Conservation (phyloP, 1,139 yeast genomes). For the Kurtzmaniella quercitrusa region DNA sequence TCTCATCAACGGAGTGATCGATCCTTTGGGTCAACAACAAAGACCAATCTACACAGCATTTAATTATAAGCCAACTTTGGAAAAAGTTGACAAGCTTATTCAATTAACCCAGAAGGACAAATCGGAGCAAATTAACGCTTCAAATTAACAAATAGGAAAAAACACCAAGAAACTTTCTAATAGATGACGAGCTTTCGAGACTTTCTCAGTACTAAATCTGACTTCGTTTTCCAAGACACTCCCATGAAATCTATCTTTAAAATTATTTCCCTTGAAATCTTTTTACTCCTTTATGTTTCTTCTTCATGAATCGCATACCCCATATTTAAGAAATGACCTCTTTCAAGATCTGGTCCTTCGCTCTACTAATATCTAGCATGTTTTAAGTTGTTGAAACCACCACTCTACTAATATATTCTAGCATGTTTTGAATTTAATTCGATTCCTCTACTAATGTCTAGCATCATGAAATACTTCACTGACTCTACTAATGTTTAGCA, state of each 20-base stretch:
- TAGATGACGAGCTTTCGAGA: background rate
- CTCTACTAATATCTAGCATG: background rate
- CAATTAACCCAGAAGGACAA: background rate
- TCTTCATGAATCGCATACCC: no score
- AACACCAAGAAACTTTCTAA: background rate
- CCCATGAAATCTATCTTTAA: background rate
- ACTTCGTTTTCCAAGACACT: background rate
- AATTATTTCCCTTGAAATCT: background rate
- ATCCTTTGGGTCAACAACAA: conserved; percentile 18
- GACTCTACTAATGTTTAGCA: background rate
- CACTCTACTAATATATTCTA: no score
- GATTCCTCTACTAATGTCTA: background rate
- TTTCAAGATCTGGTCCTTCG: no score
- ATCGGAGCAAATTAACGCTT: background rate
- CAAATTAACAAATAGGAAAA: background rate
- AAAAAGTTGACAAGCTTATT: conserved; percentile 4
- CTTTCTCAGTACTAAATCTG: background rate
- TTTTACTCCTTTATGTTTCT: no score
- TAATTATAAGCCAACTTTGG: conserved; percentile 14
- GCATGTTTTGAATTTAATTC: no score
- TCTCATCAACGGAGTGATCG: conserved; percentile 45
- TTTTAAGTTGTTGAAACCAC: no score
- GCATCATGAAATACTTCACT: no score
- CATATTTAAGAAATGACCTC: no score
- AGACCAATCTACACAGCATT: conserved; percentile 26